phyloP scores from a whole-genome alignment of 164 flowering plant genomes.

The Chloranthus sessilifolius region DNA sequence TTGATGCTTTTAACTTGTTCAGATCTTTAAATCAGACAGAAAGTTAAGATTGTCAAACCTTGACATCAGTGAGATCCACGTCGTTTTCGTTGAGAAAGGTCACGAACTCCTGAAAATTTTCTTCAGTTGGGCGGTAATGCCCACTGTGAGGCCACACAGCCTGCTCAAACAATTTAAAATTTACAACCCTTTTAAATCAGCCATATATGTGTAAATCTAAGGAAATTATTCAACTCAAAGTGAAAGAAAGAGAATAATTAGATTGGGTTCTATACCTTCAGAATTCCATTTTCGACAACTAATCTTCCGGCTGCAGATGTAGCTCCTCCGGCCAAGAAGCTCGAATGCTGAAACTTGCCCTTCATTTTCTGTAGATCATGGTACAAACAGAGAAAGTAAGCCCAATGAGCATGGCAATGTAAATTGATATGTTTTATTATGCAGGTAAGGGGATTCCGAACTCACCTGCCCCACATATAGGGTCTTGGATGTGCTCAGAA shows the following conservation, averaged over 20 bases:
- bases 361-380: slow-evolving; percentile 43
- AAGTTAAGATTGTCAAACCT: slow-evolving; percentile 36
- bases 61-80: slow-evolving; percentile 67
- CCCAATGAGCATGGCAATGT: background rate
- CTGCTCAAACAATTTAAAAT: slow-evolving; percentile 24
- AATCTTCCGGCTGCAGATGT: slow-evolving; percentile 91
- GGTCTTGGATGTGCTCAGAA: slow-evolving; percentile 69
- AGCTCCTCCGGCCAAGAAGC: slow-evolving; percentile 98
- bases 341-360: slow-evolving; percentile 92
- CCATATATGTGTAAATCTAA: background rate
- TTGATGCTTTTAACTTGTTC: background rate
- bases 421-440: background rate
- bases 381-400: background rate
- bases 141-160: slow-evolving; percentile 99
- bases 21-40: background rate
- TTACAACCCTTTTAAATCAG: too few relatives aligned
- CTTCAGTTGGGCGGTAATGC: slow-evolving; percentile 91
- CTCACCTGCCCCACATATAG: slow-evolving; percentile 58
- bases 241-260: background rate
- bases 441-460: background rate
- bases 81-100: slow-evolving; percentile 52
- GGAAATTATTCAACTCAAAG: background rate
- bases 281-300: slow-evolving; percentile 55
- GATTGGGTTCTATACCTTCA: slow-evolving; percentile 44
- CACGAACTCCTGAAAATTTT: slow-evolving; percentile 77